Evolutionary conservation across 2,329 filamentous ascomycete species (phyloP).

Genomic region (Talaromyces amestolkiae): DNA sequence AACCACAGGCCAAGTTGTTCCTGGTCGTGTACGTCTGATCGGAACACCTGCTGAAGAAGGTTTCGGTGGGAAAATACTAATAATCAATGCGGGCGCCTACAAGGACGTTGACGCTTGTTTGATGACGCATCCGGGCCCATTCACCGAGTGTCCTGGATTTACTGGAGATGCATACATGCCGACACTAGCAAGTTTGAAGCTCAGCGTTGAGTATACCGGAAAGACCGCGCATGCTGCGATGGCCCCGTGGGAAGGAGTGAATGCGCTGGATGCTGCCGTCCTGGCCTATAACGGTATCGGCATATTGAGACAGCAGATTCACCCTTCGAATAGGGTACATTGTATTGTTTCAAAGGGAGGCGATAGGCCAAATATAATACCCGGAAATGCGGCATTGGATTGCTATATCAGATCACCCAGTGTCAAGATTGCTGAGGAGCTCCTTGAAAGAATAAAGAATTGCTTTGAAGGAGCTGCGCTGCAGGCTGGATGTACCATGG

Average conservation of each 20-base stretch:
- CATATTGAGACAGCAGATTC: neutral
- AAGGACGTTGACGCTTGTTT: slow-evolving; percentile 1
- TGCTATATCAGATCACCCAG: slow-evolving; percentile 10
- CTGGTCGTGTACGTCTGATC: neutral
- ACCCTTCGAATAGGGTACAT: slow-evolving; percentile 4
- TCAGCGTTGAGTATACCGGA: neutral
- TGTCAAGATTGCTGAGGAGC: slow-evolving; percentile 3
- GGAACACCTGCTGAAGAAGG: slow-evolving; percentile 3
- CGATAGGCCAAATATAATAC: slow-evolving; percentile 3
- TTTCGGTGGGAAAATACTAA: slow-evolving; percentile 3
- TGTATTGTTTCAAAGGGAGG: slow-evolving; percentile 3
- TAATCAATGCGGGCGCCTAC: neutral
- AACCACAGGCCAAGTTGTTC: neutral
- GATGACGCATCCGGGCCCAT: slow-evolving; percentile 6
- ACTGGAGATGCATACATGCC: slow-evolving; percentile 6
- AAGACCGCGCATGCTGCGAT: neutral
- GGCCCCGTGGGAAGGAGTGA: slow-evolving; percentile 2
- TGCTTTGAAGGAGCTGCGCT: slow-evolving; percentile 1
- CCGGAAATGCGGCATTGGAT: neutral
- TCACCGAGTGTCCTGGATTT: neutral
- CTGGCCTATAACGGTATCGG: slow-evolving; percentile 7
- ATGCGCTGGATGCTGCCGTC: slow-evolving; percentile 2
- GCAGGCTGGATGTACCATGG: slow-evolving; percentile 4
- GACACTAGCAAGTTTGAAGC: slow-evolving; percentile 1
- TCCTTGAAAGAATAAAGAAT: neutral